phyloP scores from a whole-genome alignment of 169 alveolate species.

The Plasmodium gonderi region DNA sequence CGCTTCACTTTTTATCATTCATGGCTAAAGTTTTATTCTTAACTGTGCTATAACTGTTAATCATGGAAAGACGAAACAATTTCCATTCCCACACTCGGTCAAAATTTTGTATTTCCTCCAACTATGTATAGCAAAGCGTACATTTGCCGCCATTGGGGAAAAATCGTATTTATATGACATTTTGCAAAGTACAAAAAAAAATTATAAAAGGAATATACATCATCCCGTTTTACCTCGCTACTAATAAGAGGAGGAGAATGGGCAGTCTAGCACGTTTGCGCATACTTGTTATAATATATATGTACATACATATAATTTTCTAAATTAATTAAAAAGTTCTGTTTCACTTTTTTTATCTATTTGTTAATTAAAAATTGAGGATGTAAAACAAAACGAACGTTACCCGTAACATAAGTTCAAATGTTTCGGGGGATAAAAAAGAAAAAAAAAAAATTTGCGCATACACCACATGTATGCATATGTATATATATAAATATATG shows the following conservation, averaged over 20 bases:
- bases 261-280: background rate
- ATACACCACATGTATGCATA: conserved; percentile 3
- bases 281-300: background rate
- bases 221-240: background rate
- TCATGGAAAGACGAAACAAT: background rate
- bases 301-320: background rate
- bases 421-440: background rate
- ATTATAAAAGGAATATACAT: background rate
- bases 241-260: background rate
- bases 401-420: background rate
- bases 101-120: background rate
- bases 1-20: background rate
- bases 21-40: background rate
- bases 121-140: background rate
- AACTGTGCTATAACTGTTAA: too few species aligned
- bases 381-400: background rate
- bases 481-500: background rate
- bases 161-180: background rate
- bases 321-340: conserved; percentile 1
- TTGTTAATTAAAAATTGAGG: background rate
- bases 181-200: background rate
- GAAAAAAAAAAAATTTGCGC: background rate
- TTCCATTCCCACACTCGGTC: background rate
- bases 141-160: background rate
- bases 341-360: background rate